These are phyloP conservation scores for Talaromyces piceae DNA, from an alignment of 2,329 filamentous ascomycete species.

Conservation along the genomic window DNA sequence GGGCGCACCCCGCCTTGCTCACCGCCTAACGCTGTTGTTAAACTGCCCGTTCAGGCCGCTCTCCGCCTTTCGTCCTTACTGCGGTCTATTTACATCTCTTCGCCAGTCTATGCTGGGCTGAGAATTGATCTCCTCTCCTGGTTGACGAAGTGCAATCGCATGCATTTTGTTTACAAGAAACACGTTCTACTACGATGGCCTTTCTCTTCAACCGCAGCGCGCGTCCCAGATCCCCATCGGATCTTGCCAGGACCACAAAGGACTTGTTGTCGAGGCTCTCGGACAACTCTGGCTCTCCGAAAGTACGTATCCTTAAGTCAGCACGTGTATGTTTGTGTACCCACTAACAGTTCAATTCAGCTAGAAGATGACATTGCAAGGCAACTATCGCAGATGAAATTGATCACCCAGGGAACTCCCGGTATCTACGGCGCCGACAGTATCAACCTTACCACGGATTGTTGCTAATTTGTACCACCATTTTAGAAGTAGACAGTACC, in stretches of 20 bases:
- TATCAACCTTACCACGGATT: background rate
- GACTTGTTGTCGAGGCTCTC: conserved; percentile 57
- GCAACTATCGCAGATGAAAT: conserved; percentile 82
- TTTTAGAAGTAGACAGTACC: conserved; percentile 70
- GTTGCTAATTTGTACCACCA: conserved; percentile 9
- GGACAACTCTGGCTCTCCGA: conserved; percentile 48
- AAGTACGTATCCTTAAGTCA: conserved; percentile 36
- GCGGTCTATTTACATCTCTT: background rate
- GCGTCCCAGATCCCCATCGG: conserved; percentile 53
- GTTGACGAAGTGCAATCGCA: background rate
- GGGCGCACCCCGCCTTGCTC: conserved; percentile 12
- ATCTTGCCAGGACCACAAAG: conserved; percentile 57
- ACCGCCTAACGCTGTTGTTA: conserved; percentile 13
- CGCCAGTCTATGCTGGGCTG: background rate
- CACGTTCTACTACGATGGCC: conserved; percentile 46
- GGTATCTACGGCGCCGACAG: conserved; percentile 43
- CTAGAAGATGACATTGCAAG: conserved; percentile 78
- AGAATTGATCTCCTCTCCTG: background rate
- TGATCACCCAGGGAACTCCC: conserved; percentile 85
- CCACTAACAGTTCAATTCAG: conserved; percentile 39
- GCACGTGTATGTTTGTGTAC: conserved; percentile 1
- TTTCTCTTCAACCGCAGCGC: conserved; percentile 58
- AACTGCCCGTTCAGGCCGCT: conserved; percentile 13
- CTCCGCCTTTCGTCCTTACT: conserved; percentile 1
- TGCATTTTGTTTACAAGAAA: background rate